These are phyloP conservation scores for Malus hybrid DNA, from an alignment of 331 rosid genomes.

Conservation along the genomic window DNA sequence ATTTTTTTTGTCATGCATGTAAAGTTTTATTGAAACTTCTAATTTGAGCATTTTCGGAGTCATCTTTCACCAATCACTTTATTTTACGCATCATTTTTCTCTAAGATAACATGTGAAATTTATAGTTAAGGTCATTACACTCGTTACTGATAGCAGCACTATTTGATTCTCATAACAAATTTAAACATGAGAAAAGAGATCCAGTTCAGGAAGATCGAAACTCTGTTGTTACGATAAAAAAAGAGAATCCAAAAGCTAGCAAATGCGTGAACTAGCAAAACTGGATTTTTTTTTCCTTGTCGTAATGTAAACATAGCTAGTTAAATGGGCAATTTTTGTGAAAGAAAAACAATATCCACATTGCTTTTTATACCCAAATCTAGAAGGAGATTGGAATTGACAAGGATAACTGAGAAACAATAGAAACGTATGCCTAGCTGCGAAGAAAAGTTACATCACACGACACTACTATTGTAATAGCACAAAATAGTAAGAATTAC, in stretches of 20 bases:
- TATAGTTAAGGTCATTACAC: too few species aligned
- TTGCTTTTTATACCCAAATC: background rate
- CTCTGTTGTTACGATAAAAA: too few species aligned
- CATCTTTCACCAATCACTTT: background rate
- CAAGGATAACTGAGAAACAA: background rate
- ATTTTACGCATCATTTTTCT: background rate
- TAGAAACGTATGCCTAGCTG: background rate
- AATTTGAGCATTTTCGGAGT: background rate
- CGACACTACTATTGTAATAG: conserved; percentile 1
- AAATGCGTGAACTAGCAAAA: too few species aligned
- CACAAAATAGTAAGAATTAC: conserved; percentile 43
- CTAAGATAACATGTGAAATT: background rate
- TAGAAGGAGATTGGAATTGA: background rate
- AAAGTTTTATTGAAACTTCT: background rate
- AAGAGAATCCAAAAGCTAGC: too few species aligned
- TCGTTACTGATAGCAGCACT: background rate
- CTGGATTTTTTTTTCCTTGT: background rate
- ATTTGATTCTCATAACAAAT: background rate
- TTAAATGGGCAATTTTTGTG: background rate
- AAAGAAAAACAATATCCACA: background rate
- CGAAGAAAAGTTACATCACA: background rate
- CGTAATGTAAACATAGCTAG: background rate
- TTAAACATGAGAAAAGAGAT: too few species aligned
- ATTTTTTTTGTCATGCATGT: background rate
- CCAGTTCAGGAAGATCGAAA: too few species aligned